These are phyloP conservation scores for Russula compacta DNA, from an alignment of 768 basidiomycete genomes.

Conservation along the genomic window DNA sequence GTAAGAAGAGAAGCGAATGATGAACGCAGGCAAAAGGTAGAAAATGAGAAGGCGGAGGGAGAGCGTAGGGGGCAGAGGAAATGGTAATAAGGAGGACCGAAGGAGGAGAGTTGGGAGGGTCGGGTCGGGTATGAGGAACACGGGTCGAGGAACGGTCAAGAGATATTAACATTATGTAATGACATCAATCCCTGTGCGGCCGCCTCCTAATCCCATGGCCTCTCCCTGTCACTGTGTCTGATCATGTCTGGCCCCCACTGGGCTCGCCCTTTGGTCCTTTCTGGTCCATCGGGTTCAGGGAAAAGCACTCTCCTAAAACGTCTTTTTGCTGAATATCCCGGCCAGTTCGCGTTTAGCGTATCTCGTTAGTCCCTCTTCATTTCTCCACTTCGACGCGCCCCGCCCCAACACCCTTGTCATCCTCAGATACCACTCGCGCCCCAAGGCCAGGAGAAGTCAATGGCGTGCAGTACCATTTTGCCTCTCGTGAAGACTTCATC, in stretches of 20 bases:
- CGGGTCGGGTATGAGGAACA: neutral
- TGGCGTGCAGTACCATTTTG: conserved; percentile 85
- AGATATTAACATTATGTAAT: neutral
- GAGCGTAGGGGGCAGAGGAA: conserved; percentile 3
- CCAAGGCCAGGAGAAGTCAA: conserved; percentile 76
- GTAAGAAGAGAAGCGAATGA: conserved; percentile 8
- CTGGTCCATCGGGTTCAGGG: conserved; percentile 88
- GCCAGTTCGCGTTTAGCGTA: conserved; percentile 86
- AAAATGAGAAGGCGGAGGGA: conserved; percentile 9
- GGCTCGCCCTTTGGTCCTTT: conserved; percentile 74
- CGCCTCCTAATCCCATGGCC: no score
- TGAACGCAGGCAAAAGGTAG: conserved; percentile 5
- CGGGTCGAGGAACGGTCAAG: neutral
- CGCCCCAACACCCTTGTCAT: conserved; percentile 3
- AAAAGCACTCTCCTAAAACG: conserved; percentile 84
- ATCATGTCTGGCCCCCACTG: conserved; percentile 33
- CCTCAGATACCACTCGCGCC: conserved; percentile 76
- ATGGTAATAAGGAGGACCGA: neutral
- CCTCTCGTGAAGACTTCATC: conserved; percentile 59
- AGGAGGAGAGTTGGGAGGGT: neutral
- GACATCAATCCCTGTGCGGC: no score
- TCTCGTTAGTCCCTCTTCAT: conserved; percentile 49
- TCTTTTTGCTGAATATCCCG: conserved; percentile 73
- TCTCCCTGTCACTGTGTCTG: neutral
- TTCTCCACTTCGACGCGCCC: neutral